Conservation (phyloP, 768 basidiomycete species). For the Boletus vinaceobasis region DNA sequence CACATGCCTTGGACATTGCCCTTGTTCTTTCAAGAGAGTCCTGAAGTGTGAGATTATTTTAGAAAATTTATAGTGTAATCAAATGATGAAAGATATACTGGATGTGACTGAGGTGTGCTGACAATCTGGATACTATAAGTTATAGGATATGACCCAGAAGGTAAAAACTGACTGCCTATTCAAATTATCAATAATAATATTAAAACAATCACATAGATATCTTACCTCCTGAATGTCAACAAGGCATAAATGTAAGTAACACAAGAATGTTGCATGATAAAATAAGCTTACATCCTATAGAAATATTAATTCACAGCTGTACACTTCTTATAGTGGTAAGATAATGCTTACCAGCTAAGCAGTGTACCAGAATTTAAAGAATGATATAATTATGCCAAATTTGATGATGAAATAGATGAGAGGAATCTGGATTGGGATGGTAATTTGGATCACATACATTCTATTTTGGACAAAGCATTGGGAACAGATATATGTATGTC, state of each 20-base stretch:
- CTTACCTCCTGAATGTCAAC: neutral
- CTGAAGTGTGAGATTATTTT: neutral
- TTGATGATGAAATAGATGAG: neutral
- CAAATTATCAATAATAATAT: neutral
- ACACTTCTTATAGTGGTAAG: neutral
- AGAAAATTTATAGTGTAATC: neutral
- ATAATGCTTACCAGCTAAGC: neutral
- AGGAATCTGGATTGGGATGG: neutral
- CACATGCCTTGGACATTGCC: neutral
- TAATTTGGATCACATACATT: no score
- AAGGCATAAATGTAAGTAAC: neutral
- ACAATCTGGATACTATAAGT: neutral
- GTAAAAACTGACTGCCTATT: neutral
- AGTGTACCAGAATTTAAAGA: no score
- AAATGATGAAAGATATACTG: neutral
- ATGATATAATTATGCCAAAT: neutral
- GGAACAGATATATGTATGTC: no score
- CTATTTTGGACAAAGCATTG: no score
- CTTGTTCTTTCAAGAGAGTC: fast-evolving
- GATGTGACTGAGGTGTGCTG: neutral
- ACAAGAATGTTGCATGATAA: no score
- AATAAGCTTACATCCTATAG: no score
- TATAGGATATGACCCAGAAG: neutral
- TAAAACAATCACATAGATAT: neutral
- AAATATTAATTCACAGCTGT: neutral